Percentiles rank a stretch among this genome's conserved stretches.
phyloP scores from a whole-genome alignment of 345 rosid species.

The Citrus unshiu region DNA sequence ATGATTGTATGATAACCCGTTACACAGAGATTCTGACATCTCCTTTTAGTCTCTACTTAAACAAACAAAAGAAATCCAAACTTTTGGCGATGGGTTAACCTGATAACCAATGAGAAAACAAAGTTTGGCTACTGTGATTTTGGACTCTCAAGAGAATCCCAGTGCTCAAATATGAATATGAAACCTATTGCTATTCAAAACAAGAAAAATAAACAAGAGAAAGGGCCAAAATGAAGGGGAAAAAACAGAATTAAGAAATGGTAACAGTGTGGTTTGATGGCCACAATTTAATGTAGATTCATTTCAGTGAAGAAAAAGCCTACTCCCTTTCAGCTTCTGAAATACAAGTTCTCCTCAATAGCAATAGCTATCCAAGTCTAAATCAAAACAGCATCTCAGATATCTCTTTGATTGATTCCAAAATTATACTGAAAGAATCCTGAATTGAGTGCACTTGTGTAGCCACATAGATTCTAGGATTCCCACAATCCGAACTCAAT shows the following conservation, averaged over 20 bases:
- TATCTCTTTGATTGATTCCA: background rate
- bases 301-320: background rate
- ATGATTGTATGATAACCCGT: background rate
- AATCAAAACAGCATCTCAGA: background rate
- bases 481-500: background rate
- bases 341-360: background rate
- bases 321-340: background rate
- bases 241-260: background rate
- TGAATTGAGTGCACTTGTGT: background rate
- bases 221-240: background rate
- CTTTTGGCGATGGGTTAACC: background rate
- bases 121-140: background rate
- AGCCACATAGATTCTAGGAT: background rate
- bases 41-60: background rate
- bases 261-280: background rate
- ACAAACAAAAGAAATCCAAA: background rate
- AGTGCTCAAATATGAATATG: too few species aligned
- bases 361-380: background rate
- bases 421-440: background rate
- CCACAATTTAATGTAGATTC: background rate
- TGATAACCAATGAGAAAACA: background rate
- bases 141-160: background rate
- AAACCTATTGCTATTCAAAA: background rate
- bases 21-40: background rate
- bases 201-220: background rate